Conservation (phyloP, 1,284 basidiomycete species). For the Cryptococcus jaspeensis region DNA sequence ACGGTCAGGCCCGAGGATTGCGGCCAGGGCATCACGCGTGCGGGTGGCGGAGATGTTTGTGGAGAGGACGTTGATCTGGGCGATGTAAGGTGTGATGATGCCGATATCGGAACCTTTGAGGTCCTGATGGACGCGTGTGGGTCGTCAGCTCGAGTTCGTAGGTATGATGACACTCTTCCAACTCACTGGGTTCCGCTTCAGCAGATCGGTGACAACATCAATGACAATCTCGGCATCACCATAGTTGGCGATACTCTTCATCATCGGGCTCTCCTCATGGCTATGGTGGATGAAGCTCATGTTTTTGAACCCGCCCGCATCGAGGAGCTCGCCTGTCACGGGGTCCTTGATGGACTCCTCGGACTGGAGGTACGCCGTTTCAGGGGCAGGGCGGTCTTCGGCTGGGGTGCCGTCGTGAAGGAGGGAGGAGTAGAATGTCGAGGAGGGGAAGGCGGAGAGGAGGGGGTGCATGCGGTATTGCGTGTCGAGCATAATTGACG, state of each 20-base stretch:
- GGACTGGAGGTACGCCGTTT: conserved; percentile 51
- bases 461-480: conserved; percentile 95
- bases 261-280: conserved; percentile 63
- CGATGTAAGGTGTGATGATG: conserved; percentile 81
- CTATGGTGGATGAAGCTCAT: conserved; percentile 76
- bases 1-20: conserved; percentile 63
- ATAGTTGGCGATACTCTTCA: conserved; percentile 69
- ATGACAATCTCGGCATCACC: conserved; percentile 74
- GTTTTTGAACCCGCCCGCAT: conserved; percentile 19
- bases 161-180: too few relatives aligned
- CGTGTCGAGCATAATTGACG: conserved; percentile 82
- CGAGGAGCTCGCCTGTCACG: not conserved
- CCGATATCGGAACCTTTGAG: conserved; percentile 73
- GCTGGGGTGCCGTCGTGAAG: conserved; percentile 72
- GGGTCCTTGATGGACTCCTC: conserved; percentile 7
- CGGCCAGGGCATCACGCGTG: conserved; percentile 57
- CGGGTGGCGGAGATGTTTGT: conserved; percentile 60
- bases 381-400: conserved; percentile 53
- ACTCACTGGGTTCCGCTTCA: conserved; percentile 68
- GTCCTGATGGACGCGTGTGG: conserved; percentile 38
- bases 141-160: conserved; percentile 30
- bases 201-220: conserved; percentile 72
- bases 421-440: conserved; percentile 72
- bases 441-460: conserved; percentile 80
- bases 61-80: conserved; percentile 70